Evolutionary conservation across 345 rosid species (phyloP).

Genomic region (Eucalyptus camaldulensis): DNA sequence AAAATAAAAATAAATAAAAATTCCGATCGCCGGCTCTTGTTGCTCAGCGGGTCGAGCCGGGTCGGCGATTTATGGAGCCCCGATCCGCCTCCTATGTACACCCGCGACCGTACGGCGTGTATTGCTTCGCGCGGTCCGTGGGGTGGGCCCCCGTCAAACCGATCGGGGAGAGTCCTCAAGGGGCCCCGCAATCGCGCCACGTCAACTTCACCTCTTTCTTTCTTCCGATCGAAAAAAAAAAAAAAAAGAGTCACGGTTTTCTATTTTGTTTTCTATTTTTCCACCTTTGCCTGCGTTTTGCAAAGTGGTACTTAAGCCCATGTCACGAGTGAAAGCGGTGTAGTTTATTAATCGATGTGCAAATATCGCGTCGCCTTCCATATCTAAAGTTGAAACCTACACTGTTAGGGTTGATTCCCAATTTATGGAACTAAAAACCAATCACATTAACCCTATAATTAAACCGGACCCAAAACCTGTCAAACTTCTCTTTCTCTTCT

Average conservation of each 20-base stretch:
- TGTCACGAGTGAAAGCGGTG: background rate
- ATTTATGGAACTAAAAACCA: background rate
- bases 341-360: background rate
- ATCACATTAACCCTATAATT: background rate
- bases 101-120: background rate
- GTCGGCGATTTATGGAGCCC: background rate
- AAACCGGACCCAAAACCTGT: background rate
- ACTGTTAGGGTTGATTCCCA: background rate
- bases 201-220: background rate
- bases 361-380: background rate
- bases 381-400: background rate
- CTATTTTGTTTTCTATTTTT: background rate
- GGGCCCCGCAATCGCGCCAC: background rate
- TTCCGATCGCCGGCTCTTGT: background rate
- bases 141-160: background rate
- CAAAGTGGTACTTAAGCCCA: background rate
- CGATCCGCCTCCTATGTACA: background rate
- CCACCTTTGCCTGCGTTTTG: background rate
- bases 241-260: background rate
- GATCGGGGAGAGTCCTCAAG: background rate
- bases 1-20: no score
- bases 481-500: no score
- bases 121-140: background rate
- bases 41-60: background rate
- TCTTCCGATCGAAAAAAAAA: no score